A percentile compares a stretch with the other conserved stretches of the same genome.
Evolutionary conservation across 306 rosid species (phyloP).

Genomic region (Neltuma alba): DNA sequence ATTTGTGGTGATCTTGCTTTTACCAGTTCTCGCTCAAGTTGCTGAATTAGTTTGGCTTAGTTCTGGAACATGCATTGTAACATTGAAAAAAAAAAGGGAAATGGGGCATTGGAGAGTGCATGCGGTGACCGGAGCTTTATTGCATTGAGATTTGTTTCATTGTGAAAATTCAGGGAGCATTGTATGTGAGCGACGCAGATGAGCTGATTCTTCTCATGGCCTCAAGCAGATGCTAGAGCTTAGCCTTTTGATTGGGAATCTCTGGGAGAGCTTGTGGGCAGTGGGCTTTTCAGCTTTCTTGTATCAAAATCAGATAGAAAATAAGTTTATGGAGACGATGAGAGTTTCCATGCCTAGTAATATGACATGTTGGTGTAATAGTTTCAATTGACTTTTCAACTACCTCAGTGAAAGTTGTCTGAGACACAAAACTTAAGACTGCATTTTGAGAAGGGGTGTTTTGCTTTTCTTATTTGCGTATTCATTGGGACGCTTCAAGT

Average conservation of each 20-base stretch:
- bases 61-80: background rate
- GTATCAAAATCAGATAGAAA: background rate
- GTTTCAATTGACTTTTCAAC: background rate
- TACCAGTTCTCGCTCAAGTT: background rate
- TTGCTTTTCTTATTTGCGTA: conserved; percentile 10
- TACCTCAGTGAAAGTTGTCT: conserved; percentile 16
- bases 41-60: background rate
- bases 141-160: background rate
- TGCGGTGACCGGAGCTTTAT: background rate
- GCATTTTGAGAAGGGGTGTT: conserved; percentile 17
- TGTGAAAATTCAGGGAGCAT: background rate
- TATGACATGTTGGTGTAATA: conserved; percentile 7
- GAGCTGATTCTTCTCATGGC: conserved; percentile 18
- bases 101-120: background rate
- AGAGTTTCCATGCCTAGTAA: conserved; percentile 13
- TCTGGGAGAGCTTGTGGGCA: background rate
- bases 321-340: conserved; percentile 1
- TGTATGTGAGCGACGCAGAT: background rate
- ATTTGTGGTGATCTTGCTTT: background rate
- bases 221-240: conserved; percentile 19
- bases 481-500: conserved; percentile 1
- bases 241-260: background rate
- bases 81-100: background rate
- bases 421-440: background rate
- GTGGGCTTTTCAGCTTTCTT: background rate